phyloP scores from a whole-genome alignment of 2,329 filamentous ascomycete species.

The Clarireedia hainanense region DNA sequence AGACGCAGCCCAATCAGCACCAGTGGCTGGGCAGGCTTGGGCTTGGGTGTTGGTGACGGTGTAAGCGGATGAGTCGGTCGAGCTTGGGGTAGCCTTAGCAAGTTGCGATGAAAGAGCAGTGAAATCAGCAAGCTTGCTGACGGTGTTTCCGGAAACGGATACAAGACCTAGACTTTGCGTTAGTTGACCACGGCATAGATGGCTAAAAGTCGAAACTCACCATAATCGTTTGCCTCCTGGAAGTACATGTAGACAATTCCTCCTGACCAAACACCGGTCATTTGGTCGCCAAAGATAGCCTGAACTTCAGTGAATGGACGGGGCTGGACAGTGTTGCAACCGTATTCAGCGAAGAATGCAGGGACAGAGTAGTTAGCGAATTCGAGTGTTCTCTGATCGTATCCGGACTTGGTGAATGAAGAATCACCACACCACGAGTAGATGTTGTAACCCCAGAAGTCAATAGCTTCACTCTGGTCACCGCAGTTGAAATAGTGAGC shows the following conservation, averaged over 20 bases:
- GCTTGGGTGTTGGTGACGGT: conserved; percentile 62
- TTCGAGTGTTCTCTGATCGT: conserved; percentile 73
- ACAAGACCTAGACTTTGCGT: conserved; percentile 52
- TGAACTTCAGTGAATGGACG: conserved; percentile 81
- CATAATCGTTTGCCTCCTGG: conserved; percentile 84
- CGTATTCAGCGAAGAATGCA: conserved; percentile 98
- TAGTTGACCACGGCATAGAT: conserved; percentile 8
- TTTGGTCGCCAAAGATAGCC: conserved; percentile 70
- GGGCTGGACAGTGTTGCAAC: conserved; percentile 67
- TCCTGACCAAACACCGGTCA: conserved; percentile 84
- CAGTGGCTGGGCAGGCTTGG: conserved; percentile 61
- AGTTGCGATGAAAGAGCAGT: conserved; percentile 63
- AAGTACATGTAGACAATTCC: conserved; percentile 99
- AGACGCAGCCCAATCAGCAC: conserved; percentile 60
- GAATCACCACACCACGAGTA: conserved; percentile 98
- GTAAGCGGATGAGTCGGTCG: conserved; percentile 61
- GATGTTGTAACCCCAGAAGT: conserved; percentile 99
- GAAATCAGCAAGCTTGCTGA: conserved; percentile 67
- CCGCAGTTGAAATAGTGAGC: conserved; percentile 96
- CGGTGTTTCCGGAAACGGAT: conserved; percentile 47
- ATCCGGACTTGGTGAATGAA: conserved; percentile 68
- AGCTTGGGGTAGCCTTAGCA: conserved; percentile 56
- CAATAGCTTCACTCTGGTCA: conserved; percentile 57
- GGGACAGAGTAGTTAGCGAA: conserved; percentile 87
- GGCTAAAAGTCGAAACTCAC: conserved; percentile 34